Base-by-base conservation (phyloP, 2,329 filamentous ascomycete species). In the Akanthomyces dipterigenus region DNA sequence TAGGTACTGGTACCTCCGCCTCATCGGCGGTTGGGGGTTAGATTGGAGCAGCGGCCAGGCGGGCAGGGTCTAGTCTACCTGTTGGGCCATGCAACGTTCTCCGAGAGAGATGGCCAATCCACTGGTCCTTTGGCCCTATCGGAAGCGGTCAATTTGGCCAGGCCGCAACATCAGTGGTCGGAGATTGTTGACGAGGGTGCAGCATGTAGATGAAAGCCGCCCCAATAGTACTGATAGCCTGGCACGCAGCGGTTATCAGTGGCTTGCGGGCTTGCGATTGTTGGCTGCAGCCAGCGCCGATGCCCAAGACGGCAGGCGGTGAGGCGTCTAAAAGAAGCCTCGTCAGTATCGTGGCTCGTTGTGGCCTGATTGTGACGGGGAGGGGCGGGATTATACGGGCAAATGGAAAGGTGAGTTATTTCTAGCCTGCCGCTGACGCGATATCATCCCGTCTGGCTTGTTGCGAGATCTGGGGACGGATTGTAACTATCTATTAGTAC, bases 181-280 rank as follows among this genome's bases (percentile, higher is more conserved):
- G 11, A 51, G 51, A 50, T 56, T 61, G 51, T 55, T 56, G 60
- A 55, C 56, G 43, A 63, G 67, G 63, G 68, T 66, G 45, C 43
- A 63, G 67, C 63, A 67, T 66, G 45, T 31, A 38, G 26, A 40
- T 24, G 20, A 46, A 56, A 36, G 55, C 43, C 34, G 43, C 55
- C 43, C 55, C 45, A 48, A 59, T 42, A 45, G 20, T 38, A 6
- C 16, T 22, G 45, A 28, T 50, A 42, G 16, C 26, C 34, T 18
- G 16, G 22, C 12, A 22, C 49, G 49, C 22, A 20, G 9, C 55
- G 36, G 22, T 28, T 45, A 46, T 54, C 20, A 16, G 40, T 53
- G 16, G 40, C 40, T 60, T 60, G 36, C 31, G 0, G n/a, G 26
- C 12, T 28, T 45, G 22, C 40, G 40, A 18, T 43, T 45, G 20